phyloP scores from a whole-genome alignment of 306 rosid genomes.

The Pyrus bretschneideri region DNA sequence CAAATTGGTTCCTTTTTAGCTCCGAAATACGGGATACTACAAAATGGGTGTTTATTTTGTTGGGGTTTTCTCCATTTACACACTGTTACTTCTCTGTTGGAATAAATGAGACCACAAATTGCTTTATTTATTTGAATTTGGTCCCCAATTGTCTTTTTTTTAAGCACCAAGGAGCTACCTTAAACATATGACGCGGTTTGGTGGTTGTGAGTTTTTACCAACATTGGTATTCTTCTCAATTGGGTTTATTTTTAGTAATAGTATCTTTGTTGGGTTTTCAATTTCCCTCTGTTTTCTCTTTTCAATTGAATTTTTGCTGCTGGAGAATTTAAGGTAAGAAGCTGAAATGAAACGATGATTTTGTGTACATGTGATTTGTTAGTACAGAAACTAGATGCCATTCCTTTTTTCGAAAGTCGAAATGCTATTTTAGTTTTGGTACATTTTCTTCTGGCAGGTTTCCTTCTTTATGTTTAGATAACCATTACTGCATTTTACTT shows the following conservation, averaged over 20 bases:
- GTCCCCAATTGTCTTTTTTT: background rate
- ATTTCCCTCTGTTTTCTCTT: background rate
- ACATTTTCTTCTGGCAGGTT: background rate
- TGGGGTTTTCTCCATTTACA: background rate
- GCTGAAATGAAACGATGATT: constrained; percentile 5
- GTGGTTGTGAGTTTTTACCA: background rate
- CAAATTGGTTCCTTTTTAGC: constrained; percentile 15
- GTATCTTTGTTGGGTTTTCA: background rate
- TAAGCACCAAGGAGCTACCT: background rate
- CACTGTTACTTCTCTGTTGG: constrained; percentile 6
- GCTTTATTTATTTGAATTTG: background rate
- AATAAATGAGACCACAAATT: background rate
- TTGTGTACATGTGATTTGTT: background rate
- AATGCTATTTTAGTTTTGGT: background rate
- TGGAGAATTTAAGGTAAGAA: background rate
- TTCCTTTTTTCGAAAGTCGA: background rate
- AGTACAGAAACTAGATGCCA: background rate
- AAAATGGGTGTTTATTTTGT: constrained; percentile 1
- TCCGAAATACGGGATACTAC: background rate
- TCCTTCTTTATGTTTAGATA: background rate
- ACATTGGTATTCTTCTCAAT: background rate
- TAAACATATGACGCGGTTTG: background rate
- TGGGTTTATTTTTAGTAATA: background rate
- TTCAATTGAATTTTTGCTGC: background rate
- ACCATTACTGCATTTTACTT: background rate